Percentiles rank a stretch among this genome's conserved stretches.
Conservation (phyloP, 2,329 filamentous ascomycete genomes). For the Hypoxylon sp. region DNA sequence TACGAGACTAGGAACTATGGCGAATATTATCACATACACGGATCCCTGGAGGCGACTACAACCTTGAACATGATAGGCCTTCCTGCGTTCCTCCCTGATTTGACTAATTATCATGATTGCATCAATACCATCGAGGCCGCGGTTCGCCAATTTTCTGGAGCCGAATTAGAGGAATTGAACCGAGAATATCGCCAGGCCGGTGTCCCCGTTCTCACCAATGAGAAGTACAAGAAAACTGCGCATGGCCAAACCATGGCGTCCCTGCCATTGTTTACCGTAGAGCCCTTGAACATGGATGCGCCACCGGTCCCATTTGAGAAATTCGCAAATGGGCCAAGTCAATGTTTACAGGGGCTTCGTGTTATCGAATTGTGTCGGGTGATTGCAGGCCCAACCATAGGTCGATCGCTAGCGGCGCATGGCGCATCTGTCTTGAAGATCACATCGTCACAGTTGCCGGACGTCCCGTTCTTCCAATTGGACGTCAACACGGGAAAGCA, state of each 20-base stretch:
- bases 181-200: conserved; percentile 70
- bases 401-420: conserved; percentile 79
- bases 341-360: conserved; percentile 72
- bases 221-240: conserved; percentile 70
- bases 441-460: conserved; percentile 76
- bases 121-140: conserved; percentile 72
- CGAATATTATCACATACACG: conserved; percentile 83
- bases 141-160: conserved; percentile 67
- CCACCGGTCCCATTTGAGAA: conserved; percentile 61
- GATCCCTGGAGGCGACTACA: conserved; percentile 78
- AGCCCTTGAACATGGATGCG: conserved; percentile 65
- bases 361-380: conserved; percentile 82
- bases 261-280: conserved; percentile 65
- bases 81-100: conserved; percentile 70
- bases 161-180: conserved; percentile 72
- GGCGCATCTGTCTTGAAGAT: conserved; percentile 82
- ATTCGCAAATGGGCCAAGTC: conserved; percentile 52
- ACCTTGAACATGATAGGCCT: conserved; percentile 80
- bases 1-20: conserved; percentile 76
- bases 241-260: conserved; percentile 63
- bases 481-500: conserved; percentile 82
- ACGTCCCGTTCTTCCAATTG: conserved; percentile 80
- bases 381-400: conserved; percentile 81
- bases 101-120: conserved; percentile 72
- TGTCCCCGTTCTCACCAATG: conserved; percentile 70